phyloP scores from a whole-genome alignment of 768 basidiomycete species.

The Mycena capillaripes region DNA sequence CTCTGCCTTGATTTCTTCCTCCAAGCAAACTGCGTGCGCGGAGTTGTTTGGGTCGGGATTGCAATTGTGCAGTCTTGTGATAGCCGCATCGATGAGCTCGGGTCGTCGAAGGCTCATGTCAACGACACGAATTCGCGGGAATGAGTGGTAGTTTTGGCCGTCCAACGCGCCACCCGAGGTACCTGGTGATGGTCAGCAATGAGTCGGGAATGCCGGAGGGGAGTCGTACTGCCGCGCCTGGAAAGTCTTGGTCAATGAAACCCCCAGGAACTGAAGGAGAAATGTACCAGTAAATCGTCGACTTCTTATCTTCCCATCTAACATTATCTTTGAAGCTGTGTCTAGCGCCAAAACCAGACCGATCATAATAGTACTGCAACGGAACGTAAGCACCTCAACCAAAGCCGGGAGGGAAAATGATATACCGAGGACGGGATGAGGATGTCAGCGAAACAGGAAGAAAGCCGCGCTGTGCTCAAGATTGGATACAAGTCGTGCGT shows the following conservation, averaged over 20 bases:
- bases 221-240: background rate
- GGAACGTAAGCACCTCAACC: background rate
- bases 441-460: conserved; percentile 9
- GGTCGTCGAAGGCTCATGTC: background rate
- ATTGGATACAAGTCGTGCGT: conserved; percentile 16
- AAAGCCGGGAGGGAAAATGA: background rate
- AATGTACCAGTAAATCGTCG: too few species aligned
- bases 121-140: background rate
- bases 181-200: background rate
- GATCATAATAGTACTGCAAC: conserved; percentile 3
- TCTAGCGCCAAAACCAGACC: too few species aligned
- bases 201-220: background rate
- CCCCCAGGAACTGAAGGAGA: too few species aligned
- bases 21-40: background rate
- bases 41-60: conserved; percentile 14
- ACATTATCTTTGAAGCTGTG: too few species aligned
- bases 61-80: conserved; percentile 9
- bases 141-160: background rate
- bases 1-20: background rate
- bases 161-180: background rate
- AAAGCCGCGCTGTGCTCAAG: background rate
- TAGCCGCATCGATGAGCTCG: background rate
- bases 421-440: background rate
- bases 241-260: background rate
- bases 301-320: too few species aligned